Base-by-base conservation (phyloP, 345 rosid genomes). In the Eucalyptus marginata region DNA sequence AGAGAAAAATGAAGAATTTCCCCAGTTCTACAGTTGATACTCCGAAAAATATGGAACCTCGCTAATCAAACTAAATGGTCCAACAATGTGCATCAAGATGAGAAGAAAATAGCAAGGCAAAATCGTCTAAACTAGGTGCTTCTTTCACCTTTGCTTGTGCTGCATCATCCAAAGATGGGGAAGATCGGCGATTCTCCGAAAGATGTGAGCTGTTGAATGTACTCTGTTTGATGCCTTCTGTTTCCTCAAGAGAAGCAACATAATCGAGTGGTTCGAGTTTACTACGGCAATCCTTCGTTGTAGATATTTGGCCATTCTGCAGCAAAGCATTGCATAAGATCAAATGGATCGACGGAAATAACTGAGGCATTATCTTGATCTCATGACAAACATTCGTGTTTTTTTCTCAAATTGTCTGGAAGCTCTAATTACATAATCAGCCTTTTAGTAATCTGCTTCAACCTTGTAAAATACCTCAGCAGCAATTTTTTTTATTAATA, bases 201-300 rank as follows among this genome's bases (percentile, higher is more conserved):
- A 22, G 27, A 56, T 8, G 59, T 22, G 59, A 56, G 59, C 0
- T 56, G 59, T 22, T 22, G 27, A 24, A 56, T 56, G 59, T 0
- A 56, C 59, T 64, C 71, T 3, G 36, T 6, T 2, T 7, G 71
- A n/a, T 0, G 71, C 18, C 36, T 29, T 7, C 36, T n/a, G 33
- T n/a, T 64, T 64, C 71, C 71, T 29, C 36, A 14, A 64, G 71
- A 64, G 36, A 2, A 64, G 8, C 17, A 3, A 7, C 71, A 29
- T 10, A 16, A 64, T 29, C 2, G 36, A 64, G 9, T n/a, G 33
- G 10, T 64, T 64, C 71, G 0, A 64, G 8, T n/a, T 13, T 29
- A 64, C 36, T 13, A 2, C 0, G 71, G 33, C 71, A 4, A 64
- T 64, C 16, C 3, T 64, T 8, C 71, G 3, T 64, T 4, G 0